Evolutionary conservation across 805 yeast genomes (phyloP).

Genomic region (Kluyveromyces wickerhamii): DNA sequence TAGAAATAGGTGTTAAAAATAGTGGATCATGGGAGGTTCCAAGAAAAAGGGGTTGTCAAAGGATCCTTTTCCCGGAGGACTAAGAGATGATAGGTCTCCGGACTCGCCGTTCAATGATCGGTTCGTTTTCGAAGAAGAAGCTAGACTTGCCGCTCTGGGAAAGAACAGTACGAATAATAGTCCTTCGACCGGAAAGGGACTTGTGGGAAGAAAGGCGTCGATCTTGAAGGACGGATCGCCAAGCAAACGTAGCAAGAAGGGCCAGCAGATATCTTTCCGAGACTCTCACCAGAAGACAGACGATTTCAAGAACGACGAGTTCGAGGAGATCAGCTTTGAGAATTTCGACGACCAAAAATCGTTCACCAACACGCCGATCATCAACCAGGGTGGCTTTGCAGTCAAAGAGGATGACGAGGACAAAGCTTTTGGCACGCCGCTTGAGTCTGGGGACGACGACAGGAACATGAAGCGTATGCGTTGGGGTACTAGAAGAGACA

Average conservation of each 20-base stretch:
- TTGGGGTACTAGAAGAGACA: constrained; percentile 86
- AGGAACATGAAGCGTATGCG: constrained; percentile 58
- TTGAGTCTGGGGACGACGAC: constrained; percentile 9
- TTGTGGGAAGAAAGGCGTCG: not conserved
- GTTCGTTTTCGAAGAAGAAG: constrained; percentile 17
- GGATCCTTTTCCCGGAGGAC: not conserved
- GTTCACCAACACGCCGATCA: constrained; percentile 22
- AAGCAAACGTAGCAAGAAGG: not conserved
- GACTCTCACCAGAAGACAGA: constrained; percentile 11
- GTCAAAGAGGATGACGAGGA: constrained; percentile 9
- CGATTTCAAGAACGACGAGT: constrained; percentile 12
- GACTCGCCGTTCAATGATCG: constrained; percentile 27
- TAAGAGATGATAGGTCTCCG: constrained; percentile 10
- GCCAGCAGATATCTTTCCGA: constrained; percentile 13
- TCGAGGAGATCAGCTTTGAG: constrained; percentile 12
- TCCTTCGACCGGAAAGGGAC: too few species aligned
- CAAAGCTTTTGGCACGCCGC: not conserved
- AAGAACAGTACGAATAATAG: not conserved
- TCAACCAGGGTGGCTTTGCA: constrained; percentile 10
- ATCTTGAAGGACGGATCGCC: constrained; percentile 1
- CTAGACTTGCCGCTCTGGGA: not conserved
- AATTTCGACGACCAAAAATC: constrained; percentile 19
- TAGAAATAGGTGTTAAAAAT: too few species aligned
- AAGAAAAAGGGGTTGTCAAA: not conserved
- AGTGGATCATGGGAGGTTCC: too few species aligned